Evolutionary conservation across 768 basidiomycete species (phyloP), one percentile per base, ranked within the genome.

Genomic region (Neoboletus brunneissimus): DNA sequence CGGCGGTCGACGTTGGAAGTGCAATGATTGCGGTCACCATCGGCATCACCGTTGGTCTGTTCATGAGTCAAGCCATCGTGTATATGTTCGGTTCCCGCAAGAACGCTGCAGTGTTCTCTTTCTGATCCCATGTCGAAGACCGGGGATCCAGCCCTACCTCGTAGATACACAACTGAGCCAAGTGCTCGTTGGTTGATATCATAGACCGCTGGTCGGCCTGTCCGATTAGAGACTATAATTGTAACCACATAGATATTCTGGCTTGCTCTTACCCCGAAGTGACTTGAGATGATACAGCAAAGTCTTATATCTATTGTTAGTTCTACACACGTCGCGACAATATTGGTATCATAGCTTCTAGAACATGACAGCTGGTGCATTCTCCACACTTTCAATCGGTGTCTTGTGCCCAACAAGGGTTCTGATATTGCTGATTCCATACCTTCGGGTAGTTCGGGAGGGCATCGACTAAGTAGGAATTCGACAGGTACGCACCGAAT

Each of bases 341-440:
- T 55, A 45, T 51, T 53, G 50, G 55, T 62, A 57, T 57, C 53
- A 40, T 40, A 38, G 35, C 48, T 58, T 54, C 72, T 85, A 95
- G 77, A 97, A 90, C 77, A 92, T 85, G 16, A 97, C 94, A 6
- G 95, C 94, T 0, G 94, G 84, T 25, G 92, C 87, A 68, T 86
- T 88, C 73, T 94, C 93, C 58, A 97, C 88, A 48, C 79, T 82
- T 60, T 94, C 94, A 66, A 97, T 83, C 46, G 92, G 87, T 12
- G 92, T 92, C 77, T 98, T 99, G 79, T 99, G 97, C 16, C 97
- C 97, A 45, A 99, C 91, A 38, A 99, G 78, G 16, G 95, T 94
- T 62, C 97, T 80, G 64, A 99, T 99, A 71, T 99, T 98, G 72
- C 86, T 95, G 69, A 99, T 95, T 20, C 93, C 94, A 73, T 98